A percentile compares a stretch with the other conserved stretches of the same genome.
Evolutionary conservation across 73 alveolate genomes (phyloP).

Genomic region (Tetrahymena malaccensis): DNA sequence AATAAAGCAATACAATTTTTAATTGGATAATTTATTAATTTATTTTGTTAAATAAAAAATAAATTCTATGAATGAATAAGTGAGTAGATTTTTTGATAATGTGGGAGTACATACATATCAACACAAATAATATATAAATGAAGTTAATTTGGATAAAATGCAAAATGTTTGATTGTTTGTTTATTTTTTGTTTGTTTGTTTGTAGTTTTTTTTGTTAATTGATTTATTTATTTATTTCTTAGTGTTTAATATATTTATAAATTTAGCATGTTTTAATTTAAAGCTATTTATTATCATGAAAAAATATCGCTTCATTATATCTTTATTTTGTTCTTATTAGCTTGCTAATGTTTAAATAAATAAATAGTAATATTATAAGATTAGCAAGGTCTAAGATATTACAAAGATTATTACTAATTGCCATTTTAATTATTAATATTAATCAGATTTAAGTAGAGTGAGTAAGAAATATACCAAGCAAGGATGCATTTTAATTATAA

Average conservation of each 20-base stretch:
- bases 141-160: not conserved
- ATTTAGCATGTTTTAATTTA: too few relatives aligned
- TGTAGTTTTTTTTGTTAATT: too few relatives aligned
- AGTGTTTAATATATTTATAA: too few relatives aligned
- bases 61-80: too few relatives aligned
- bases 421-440: too few relatives aligned
- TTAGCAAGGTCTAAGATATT: not conserved
- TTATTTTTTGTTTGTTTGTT: not conserved
- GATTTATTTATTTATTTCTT: not conserved
- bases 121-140: not conserved
- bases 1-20: too few relatives aligned
- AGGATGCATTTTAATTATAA: not conserved
- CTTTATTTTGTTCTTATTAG: too few relatives aligned
- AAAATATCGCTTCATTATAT: not conserved
- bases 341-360: not conserved
- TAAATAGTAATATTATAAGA: not conserved
- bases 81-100: not conserved
- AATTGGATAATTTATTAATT: too few relatives aligned
- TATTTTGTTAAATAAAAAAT: too few relatives aligned
- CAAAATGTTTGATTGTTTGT: not conserved
- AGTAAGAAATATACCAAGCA: not conserved
- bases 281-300: not conserved
- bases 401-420: not conserved
- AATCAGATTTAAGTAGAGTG: not conserved
- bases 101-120: not conserved